A percentile compares a stretch with the other conserved stretches of the same genome.
phyloP scores from a whole-genome alignment of 345 rosid genomes.

The Angophora floribunda region DNA sequence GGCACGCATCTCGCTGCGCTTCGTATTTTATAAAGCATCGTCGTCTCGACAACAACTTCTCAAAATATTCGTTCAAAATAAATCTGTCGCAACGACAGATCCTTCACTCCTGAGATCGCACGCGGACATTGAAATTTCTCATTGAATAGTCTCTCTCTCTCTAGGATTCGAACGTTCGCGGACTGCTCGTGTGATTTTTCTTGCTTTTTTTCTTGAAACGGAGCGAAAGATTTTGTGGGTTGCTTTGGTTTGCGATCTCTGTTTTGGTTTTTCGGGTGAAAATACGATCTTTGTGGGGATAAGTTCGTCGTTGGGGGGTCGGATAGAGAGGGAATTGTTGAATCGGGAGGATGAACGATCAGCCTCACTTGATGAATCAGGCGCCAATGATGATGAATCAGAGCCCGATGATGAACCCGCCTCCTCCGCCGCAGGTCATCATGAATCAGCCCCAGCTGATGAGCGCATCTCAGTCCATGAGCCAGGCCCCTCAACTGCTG shows the following conservation, averaged over 20 bases:
- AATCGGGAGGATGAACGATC: constrained; percentile 39
- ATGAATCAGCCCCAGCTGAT: constrained; percentile 38
- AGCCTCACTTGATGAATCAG: constrained; percentile 26
- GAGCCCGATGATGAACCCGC: background rate
- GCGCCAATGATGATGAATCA: constrained; percentile 12
- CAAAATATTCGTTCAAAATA: background rate
- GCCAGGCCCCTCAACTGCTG: constrained; percentile 29
- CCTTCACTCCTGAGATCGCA: background rate
- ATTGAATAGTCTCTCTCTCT: background rate
- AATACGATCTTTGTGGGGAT: background rate
- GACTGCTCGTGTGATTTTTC: background rate
- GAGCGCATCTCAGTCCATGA: constrained; percentile 26
- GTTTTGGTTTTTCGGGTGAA: background rate
- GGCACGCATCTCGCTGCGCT: background rate
- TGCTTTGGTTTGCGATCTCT: background rate
- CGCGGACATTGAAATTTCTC: background rate
- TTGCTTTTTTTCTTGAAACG: background rate
- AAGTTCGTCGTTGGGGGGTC: background rate
- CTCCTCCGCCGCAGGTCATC: background rate
- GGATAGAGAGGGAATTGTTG: background rate
- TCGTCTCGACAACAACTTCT: background rate
- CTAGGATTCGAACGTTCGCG: background rate
- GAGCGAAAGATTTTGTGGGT: background rate
- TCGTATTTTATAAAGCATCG: background rate
- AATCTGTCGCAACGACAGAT: background rate